Base-by-base conservation (phyloP, 257 asterid genomes). In the Euphrasia confusa region DNA sequence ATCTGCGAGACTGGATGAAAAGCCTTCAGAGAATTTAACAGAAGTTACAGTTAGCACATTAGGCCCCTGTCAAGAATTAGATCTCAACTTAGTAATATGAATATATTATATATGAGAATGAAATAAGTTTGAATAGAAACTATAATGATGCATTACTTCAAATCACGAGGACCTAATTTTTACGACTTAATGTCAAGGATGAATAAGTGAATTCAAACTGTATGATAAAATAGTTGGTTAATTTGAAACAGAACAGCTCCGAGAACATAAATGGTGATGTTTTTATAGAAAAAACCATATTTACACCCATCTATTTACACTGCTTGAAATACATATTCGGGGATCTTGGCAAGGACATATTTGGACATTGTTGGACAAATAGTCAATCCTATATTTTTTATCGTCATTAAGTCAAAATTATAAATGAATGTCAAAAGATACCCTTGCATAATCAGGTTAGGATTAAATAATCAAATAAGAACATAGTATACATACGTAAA, bases 21-120 rank as follows among this genome's bases (percentile, higher is more conserved):
- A 93, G 70, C 72, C 77, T n/a, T 73, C 72, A 7, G 92, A 78
- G 88, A 93, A 87, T 70, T 60, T 74, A 58, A 89, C 86, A 40
- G 97, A 87, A 75, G 95, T 62, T 60, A 82, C 72, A 32, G 85
- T 84, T 72, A 93, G 80, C 68, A 70, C 67, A 69, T 74, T 70
- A 72, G 89, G 92, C 71, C 24, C 84, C 96, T 90, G 87, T 70
- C 53, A 77, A 60, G 65, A 67, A 65, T 42, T 71, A 63, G 59
- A 0, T 54, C 9, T 58, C 32, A 61, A 27, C n/a, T 13, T 62
- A 24, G 56, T 30, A 30, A 30, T 5, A 30, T 4, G 33, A 30
- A 30, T 30, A 30, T 3, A 30, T 30, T 4, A 24, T 4, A 5
- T 50, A 50, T 6, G 11, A 8, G 27, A 60, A 42, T 44, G 4